phyloP scores from a whole-genome alignment of 192 early-diverging fungal genomes.

The Piromyces finnis region DNA sequence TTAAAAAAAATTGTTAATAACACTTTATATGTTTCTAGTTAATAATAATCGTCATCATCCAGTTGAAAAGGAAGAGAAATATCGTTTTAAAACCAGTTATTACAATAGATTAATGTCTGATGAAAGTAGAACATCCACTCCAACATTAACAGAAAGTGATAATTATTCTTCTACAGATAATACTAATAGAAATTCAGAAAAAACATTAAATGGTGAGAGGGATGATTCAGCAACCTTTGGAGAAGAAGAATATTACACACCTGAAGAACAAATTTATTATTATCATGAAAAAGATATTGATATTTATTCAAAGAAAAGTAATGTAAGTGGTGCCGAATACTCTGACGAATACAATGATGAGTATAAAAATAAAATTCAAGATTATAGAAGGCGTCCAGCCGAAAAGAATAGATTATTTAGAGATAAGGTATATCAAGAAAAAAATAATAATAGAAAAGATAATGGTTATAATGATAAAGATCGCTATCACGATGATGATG shows the following conservation, averaged over 20 bases:
- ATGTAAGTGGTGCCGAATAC: background rate
- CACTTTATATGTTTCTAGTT: too few relatives aligned
- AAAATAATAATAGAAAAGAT: background rate
- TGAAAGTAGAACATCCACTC: background rate
- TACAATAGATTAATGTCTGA: background rate
- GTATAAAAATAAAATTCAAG: background rate
- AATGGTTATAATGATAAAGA: too few relatives aligned
- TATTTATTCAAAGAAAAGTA: background rate
- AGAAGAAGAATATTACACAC: background rate
- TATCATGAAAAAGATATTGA: background rate
- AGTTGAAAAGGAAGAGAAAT: background rate
- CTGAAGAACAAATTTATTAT: background rate
- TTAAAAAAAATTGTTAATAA: too few relatives aligned
- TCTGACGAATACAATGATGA: background rate
- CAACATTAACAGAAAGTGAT: background rate
- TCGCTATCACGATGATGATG: too few relatives aligned
- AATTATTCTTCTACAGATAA: background rate
- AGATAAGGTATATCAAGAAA: too few relatives aligned
- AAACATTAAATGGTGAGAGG: background rate
- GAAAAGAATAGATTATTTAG: too few relatives aligned
- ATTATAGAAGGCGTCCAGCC: background rate
- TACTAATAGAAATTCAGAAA: background rate
- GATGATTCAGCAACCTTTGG: background rate
- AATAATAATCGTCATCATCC: background rate
- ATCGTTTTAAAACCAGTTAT: background rate